Percentiles rank a stretch among this genome's conserved stretches.
These are phyloP conservation scores for Starmerella riodocensis DNA, from an alignment of 805 yeast species.

Conservation along the genomic window DNA sequence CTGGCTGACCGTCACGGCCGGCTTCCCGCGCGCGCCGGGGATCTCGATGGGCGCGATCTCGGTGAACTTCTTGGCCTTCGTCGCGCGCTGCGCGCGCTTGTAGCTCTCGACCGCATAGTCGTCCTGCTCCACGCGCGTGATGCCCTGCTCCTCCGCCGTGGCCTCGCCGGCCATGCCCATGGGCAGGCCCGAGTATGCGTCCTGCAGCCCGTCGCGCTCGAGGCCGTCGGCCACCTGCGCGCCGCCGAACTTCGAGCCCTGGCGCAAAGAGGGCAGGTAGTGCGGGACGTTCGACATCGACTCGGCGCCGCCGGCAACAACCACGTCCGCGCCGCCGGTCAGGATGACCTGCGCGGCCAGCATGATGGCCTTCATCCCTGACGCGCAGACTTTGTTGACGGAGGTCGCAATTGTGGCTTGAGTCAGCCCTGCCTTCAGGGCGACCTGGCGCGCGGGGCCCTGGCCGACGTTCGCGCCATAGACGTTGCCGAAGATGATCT, in stretches of 20 bases:
- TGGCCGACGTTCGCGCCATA: conserved; percentile 89
- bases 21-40: conserved; percentile 62
- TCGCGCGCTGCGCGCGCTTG: conserved; percentile 73
- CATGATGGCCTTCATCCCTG: conserved; percentile 85
- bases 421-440: conserved; percentile 75
- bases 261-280: conserved; percentile 73
- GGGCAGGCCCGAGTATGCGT: conserved; percentile 74
- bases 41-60: conserved; percentile 84
- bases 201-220: conserved; percentile 83
- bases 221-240: conserved; percentile 70
- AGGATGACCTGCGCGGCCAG: conserved; percentile 80
- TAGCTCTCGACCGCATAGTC: conserved; percentile 74
- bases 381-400: conserved; percentile 93
- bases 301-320: conserved; percentile 96
- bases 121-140: conserved; percentile 82
- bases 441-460: conserved; percentile 97
- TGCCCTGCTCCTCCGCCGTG: conserved; percentile 69
- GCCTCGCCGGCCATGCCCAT: conserved; percentile 98
- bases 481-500: conserved; percentile 38
- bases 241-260: conserved; percentile 85
- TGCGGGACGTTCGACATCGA: conserved; percentile 94
- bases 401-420: conserved; percentile 75
- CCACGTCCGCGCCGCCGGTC: conserved; percentile 81
- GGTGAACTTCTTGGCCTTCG: conserved; percentile 62
- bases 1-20: conserved; percentile 51